Evolutionary conservation across 176 grass and related monocot species (phyloP), one percentile per base, ranked within the genome.

Genomic region (Avena insularis): DNA sequence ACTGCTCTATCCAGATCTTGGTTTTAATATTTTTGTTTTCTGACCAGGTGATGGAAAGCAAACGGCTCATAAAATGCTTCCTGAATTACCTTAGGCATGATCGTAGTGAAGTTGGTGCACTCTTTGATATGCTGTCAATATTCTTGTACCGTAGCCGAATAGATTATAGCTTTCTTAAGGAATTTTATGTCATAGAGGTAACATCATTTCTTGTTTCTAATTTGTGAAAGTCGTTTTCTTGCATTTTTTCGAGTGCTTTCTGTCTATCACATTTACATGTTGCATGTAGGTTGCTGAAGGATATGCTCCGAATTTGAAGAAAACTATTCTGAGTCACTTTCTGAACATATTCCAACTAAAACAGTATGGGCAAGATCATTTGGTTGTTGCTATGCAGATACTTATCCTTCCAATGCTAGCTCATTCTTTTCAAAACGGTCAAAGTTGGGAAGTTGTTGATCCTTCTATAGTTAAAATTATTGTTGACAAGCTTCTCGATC

Each of bases 61-160:
- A 99, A 79, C 90, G 92, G 68, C 92, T 99, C 38, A 94, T 96
- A 60, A 99, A 99, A 92, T 96, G 97, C 85, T 99, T 99, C 78
- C 88, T 99, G 48, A 99, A 96, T 89, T 99, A 96, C 60, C 84
- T 94, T 51, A 93, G 97, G 91, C 97, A 99, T 29, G 94, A 99
- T 74, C 80, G 86, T 48, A 82, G 83, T 65, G 97, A 99, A 89
- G 92, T 99, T 85, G 91, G 92, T 77, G 94, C 94, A 53, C 97
- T 99, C 79, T 99, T 99, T 73, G 97, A 99, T 84, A 99, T 99
- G 94, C 85, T 99, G 81, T 99, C 97, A 43, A 96, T 99, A 83
- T 99, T 99, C 92, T 91, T 96, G 84, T 94, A 94, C 82, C 94
- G 93, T 27, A 99, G 94, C 75, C 94, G 97, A 67, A 94, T 99